phyloP scores from a whole-genome alignment of 1,139 yeast species.

The Yamadazyma sp. region DNA sequence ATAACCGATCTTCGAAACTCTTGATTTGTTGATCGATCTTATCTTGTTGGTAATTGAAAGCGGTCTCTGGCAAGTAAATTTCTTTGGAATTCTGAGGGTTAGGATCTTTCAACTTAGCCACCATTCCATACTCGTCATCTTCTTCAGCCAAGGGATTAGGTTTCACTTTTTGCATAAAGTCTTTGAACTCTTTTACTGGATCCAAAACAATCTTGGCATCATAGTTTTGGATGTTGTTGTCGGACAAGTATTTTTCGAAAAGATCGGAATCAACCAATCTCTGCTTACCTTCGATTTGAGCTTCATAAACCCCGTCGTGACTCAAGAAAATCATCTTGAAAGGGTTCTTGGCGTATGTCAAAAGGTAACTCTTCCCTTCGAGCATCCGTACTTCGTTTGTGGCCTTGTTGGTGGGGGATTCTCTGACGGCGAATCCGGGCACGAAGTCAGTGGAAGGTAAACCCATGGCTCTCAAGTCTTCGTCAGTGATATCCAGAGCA shows the following conservation, averaged over 20 bases:
- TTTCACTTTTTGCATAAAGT: constrained; percentile 15
- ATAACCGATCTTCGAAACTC: constrained; percentile 18
- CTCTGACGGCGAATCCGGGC: constrained; percentile 27
- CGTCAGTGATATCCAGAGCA: constrained; percentile 21
- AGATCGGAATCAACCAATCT: constrained; percentile 24
- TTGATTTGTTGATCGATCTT: constrained; percentile 21
- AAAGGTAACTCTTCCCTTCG: constrained; percentile 44
- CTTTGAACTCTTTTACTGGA: constrained; percentile 22
- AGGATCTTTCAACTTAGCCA: constrained; percentile 18
- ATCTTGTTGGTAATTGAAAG: constrained; percentile 23
- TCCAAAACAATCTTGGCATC: constrained; percentile 18
- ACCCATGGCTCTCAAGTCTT: constrained; percentile 25
- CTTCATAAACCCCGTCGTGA: constrained; percentile 33
- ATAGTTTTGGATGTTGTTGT: constrained; percentile 18
- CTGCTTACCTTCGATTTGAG: constrained; percentile 20
- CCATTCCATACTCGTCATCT: constrained; percentile 24
- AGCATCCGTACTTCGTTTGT: constrained; percentile 26
- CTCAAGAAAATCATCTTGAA: constrained; percentile 41
- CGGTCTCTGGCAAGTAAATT: constrained; percentile 19
- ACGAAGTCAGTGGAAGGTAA: constrained; percentile 20
- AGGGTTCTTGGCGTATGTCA: constrained; percentile 46
- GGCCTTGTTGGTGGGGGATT: constrained; percentile 25
- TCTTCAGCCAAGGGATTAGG: constrained; percentile 19
- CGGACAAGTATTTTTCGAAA: constrained; percentile 21
- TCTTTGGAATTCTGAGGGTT: constrained; percentile 18